phyloP scores from a whole-genome alignment of 2,329 filamentous ascomycete species.

The Beauveria asiatica region DNA sequence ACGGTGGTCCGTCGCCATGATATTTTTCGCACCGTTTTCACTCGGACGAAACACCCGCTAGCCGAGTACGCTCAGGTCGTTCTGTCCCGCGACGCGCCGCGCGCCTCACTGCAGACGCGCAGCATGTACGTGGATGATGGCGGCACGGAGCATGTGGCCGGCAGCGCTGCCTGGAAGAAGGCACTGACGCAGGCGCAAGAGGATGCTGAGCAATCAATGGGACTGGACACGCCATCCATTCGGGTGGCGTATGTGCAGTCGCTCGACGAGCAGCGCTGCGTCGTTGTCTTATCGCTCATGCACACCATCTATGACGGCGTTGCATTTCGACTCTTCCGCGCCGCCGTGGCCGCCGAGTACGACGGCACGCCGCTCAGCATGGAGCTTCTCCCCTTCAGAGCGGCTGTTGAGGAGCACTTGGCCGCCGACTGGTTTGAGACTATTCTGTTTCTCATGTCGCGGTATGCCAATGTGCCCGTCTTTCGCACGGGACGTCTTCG shows the following conservation, averaged over 20 bases:
- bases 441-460: constrained; percentile 7
- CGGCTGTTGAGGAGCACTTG: neutral
- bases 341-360: constrained; percentile 9
- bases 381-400: neutral
- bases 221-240: constrained; percentile 2
- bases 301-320: constrained; percentile 21
- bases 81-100: neutral
- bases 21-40: constrained; percentile 12
- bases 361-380: neutral
- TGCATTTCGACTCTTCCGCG: neutral
- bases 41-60: constrained; percentile 6
- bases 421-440: constrained; percentile 9
- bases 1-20: constrained; percentile 1
- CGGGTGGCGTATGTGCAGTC: constrained; percentile 6
- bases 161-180: neutral
- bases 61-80: constrained; percentile 9
- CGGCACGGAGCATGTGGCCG: neutral
- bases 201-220: neutral
- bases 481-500: constrained; percentile 1
- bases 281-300: constrained; percentile 24
- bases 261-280: neutral
- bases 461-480: neutral
- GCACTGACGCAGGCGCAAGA: neutral
- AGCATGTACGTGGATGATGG: neutral
- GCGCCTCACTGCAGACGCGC: neutral